phyloP scores from a whole-genome alignment of 2,329 filamentous ascomycete species.

The Tolypocladium sp. region DNA sequence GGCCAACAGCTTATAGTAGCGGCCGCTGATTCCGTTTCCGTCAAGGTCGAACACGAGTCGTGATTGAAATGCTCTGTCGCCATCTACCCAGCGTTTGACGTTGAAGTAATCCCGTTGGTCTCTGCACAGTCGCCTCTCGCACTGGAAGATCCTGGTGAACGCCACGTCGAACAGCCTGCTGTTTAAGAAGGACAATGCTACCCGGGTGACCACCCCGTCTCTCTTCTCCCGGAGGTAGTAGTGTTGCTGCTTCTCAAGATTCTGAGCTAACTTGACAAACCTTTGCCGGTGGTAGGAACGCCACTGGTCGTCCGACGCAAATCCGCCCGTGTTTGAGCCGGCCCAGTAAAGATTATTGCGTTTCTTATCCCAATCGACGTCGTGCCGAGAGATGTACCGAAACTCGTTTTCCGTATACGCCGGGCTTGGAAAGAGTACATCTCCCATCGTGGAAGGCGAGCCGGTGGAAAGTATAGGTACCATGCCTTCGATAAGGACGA shows the following conservation, averaged over 20 bases:
- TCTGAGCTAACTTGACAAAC: constrained; percentile 27
- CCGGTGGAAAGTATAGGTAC: constrained; percentile 39
- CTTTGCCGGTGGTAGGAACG: constrained; percentile 37
- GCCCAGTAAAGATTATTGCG: constrained; percentile 45
- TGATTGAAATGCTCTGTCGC: constrained; percentile 25
- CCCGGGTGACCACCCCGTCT: constrained; percentile 7
- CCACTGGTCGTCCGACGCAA: constrained; percentile 26
- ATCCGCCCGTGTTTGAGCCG: constrained; percentile 44
- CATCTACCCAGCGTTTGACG: constrained; percentile 19
- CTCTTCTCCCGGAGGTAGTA: constrained; percentile 22
- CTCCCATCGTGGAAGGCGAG: constrained; percentile 35
- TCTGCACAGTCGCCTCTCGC: constrained; percentile 24
- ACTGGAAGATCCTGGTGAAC: constrained; percentile 38
- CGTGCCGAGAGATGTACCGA: constrained; percentile 27
- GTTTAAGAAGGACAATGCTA: constrained; percentile 23
- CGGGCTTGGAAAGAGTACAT: constrained; percentile 42
- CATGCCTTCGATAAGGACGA: constrained; percentile 26
- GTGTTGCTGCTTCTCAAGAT: constrained; percentile 10
- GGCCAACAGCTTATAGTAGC: constrained; percentile 40
- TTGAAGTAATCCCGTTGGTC: constrained; percentile 23
- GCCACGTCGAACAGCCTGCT: constrained; percentile 30
- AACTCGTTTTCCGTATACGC: constrained; percentile 35
- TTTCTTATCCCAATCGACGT: constrained; percentile 40
- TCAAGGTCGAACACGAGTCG: constrained; percentile 43
- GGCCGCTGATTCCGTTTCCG: constrained; percentile 46